phyloP scores from a whole-genome alignment of 129 eudicot genomes.

The Flaveria trinervia region DNA sequence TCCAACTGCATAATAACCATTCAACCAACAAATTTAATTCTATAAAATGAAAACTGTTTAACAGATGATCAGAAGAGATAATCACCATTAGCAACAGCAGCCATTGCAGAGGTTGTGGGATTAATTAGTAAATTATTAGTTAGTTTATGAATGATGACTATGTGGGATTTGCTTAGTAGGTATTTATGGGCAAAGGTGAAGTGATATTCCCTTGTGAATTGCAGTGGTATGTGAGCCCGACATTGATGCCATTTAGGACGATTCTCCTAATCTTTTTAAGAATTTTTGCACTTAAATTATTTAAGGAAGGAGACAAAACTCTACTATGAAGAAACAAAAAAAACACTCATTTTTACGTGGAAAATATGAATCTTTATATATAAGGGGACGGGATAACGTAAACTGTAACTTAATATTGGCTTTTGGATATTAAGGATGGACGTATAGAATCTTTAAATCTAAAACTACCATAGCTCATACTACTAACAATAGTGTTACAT shows the following conservation, averaged over 20 bases:
- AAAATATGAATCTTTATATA: too few species aligned
- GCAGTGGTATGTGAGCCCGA: conserved; percentile 24
- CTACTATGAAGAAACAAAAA: too few species aligned
- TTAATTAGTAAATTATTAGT: too few species aligned
- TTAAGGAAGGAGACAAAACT: background rate
- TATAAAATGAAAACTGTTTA: background rate
- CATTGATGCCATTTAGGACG: conserved; percentile 26
- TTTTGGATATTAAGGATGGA: too few species aligned
- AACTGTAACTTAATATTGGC: too few species aligned
- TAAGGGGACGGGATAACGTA: too few species aligned
- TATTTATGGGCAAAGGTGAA: conserved; percentile 32
- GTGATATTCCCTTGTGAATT: background rate
- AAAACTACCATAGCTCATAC: too few species aligned
- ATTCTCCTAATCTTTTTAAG: background rate
- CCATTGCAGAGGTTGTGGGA: conserved; percentile 33
- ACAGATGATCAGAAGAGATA: conserved; percentile 14
- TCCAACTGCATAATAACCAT: conserved; percentile 34
- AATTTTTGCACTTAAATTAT: background rate
- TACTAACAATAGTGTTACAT: too few species aligned
- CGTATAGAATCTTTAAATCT: too few species aligned
- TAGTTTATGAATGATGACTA: too few species aligned
- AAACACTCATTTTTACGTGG: too few species aligned
- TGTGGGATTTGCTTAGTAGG: conserved; percentile 21
- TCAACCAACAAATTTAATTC: conserved; percentile 16
- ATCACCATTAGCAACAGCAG: conserved; percentile 46